These are phyloP conservation scores for Psilocybe mexicana DNA, from an alignment of 1,284 basidiomycete species.

Conservation along the genomic window DNA sequence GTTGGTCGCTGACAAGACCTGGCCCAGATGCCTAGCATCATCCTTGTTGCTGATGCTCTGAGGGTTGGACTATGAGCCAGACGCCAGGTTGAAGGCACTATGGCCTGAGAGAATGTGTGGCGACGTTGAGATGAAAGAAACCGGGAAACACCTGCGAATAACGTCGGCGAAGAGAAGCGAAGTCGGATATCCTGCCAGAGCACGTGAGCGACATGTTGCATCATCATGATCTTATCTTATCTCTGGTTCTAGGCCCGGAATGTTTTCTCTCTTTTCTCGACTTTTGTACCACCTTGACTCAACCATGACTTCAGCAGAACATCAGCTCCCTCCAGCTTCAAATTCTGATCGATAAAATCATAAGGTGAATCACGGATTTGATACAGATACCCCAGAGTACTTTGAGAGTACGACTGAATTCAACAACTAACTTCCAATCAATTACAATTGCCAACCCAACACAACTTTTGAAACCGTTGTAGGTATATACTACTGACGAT, in stretches of 20 bases:
- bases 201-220: conserved; percentile 2
- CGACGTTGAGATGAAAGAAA: conserved; percentile 10
- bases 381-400: too few species aligned
- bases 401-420: too few species aligned
- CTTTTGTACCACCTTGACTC: too few species aligned
- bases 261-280: too few species aligned
- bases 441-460: too few species aligned
- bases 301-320: too few species aligned
- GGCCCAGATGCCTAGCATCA: conserved; percentile 29
- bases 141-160: background rate
- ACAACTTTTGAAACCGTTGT: too few species aligned
- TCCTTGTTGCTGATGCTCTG: background rate
- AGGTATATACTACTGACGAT: too few species aligned
- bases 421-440: too few species aligned
- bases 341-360: too few species aligned
- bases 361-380: too few species aligned
- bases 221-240: conserved; percentile 9
- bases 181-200: conserved; percentile 1
- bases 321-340: too few species aligned
- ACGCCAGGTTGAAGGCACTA: background rate
- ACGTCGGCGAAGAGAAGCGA: conserved; percentile 1
- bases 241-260: background rate
- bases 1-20: conserved; percentile 22
- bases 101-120: conserved; percentile 1
- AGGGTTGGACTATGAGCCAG: background rate